Conservation (phyloP, 2,329 filamentous ascomycete species). For the Phialophora verrucosa region DNA sequence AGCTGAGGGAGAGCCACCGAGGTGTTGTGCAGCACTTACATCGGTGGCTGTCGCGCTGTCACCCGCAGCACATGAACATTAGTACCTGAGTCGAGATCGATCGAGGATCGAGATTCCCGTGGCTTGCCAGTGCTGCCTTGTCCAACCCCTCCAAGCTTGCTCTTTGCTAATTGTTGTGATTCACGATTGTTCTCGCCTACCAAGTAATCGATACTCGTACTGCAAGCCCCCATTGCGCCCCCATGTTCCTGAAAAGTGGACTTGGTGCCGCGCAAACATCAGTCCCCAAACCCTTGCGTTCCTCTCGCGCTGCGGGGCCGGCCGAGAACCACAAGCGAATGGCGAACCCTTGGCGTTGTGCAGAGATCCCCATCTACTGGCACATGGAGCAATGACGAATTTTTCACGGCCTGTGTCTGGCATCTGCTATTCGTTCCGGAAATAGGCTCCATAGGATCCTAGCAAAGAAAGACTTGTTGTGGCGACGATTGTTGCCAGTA, state of each 20-base stretch:
- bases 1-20: background rate
- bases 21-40: background rate
- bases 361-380: constrained; percentile 21
- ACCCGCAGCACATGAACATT: background rate
- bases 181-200: constrained; percentile 2
- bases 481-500: constrained; percentile 12
- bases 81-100: background rate
- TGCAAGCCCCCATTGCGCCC: background rate
- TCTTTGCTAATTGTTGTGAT: background rate
- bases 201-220: background rate
- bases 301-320: constrained; percentile 12
- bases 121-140: background rate
- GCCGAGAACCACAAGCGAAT: constrained; percentile 23
- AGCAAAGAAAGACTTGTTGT: constrained; percentile 5
- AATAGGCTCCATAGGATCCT: constrained; percentile 1
- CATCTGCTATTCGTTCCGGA: constrained; percentile 24
- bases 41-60: background rate
- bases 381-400: constrained; percentile 31
- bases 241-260: constrained; percentile 30
- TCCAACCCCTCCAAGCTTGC: background rate
- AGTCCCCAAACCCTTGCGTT: background rate
- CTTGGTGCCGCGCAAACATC: background rate
- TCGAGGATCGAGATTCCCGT: background rate
- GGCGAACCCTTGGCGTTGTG: constrained; percentile 17
- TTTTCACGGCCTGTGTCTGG: constrained; percentile 14